Evolutionary conservation across 257 asterid genomes (phyloP), one percentile per base, ranked within the genome.

Genomic region (Salvia rosmarinus): DNA sequence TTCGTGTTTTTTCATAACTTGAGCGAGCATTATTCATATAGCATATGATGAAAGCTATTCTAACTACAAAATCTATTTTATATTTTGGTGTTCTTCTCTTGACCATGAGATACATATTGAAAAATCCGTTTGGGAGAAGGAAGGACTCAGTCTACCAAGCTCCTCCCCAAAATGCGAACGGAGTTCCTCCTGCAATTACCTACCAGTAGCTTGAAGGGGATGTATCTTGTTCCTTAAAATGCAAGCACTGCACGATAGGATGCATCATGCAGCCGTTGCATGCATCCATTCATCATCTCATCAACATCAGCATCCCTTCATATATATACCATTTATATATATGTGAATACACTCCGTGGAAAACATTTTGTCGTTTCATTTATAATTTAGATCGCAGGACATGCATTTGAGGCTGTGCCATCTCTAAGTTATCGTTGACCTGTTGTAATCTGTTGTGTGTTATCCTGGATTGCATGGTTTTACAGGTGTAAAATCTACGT

Each of bases 71-170:
- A 39, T 39, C 35, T 42, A 62, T 62, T 39, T 77, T 58, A 14
- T 37, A 21, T 44, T 2, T 67, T 69, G 40, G 19, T 68, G 84
- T 68, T 84, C 74, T 64, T 73, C 65, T 44, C 97, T 91, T 95
- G 83, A 95, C 93, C 9, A 68, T 73, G 67, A 78, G 84, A 81
- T 70, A 95, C 96, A 75, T 95, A 85, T 88, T 95, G n/a, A 95
- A 95, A 88, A 95, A 95, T 71, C 99, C 99, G 67, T 95, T 95
- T 32, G 99, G 99, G 60, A 89, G 74, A 65, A 84, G 99, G 83
- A 95, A 89, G 89, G 97, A 91, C 77, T 81, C 67, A 3, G 60
- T 52, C 80, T 70, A 87, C 80, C 81, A 70, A 71, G 83, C 44
- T 34, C 85, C 57, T 57, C 79, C 81, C 42, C 85, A 88, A 11